These are phyloP conservation scores for Oryza glaberrima DNA, from an alignment of 176 grass and related monocot genomes.

Conservation along the genomic window DNA sequence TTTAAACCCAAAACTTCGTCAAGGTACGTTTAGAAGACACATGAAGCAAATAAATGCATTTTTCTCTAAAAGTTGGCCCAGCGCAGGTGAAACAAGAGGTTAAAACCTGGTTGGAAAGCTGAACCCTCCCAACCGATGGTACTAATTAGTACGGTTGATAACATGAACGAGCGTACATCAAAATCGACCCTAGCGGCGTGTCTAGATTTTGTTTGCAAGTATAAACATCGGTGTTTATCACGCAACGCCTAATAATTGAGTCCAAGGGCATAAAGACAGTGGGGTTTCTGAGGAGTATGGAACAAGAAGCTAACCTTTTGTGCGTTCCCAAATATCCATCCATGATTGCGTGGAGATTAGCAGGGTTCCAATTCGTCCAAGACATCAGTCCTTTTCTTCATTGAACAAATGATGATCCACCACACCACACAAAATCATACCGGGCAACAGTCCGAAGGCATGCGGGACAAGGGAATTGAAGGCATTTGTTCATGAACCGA, in stretches of 20 bases:
- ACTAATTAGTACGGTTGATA: constrained; percentile 14
- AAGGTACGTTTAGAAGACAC: not conserved
- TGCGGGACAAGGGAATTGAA: constrained; percentile 34
- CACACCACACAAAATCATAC: constrained; percentile 41
- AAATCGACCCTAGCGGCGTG: constrained; percentile 15
- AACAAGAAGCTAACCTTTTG: constrained; percentile 36
- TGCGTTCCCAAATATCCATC: constrained; percentile 16
- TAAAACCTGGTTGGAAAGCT: not conserved
- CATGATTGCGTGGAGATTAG: constrained; percentile 49
- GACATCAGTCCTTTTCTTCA: constrained; percentile 54
- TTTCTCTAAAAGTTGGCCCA: not conserved
- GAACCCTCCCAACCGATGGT: not conserved
- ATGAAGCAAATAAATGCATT: not conserved
- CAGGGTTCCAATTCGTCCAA: constrained; percentile 17
- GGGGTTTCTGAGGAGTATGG: constrained; percentile 26
- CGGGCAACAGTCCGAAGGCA: constrained; percentile 26
- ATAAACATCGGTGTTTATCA: constrained; percentile 14
- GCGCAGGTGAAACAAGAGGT: not conserved
- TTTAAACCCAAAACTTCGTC: not conserved
- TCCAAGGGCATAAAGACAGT: not conserved
- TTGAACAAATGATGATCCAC: constrained; percentile 52
- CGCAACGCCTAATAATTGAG: constrained; percentile 42
- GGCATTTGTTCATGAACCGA: constrained; percentile 45
- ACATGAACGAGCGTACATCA: not conserved
- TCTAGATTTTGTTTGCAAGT: constrained; percentile 40